Evolutionary conservation across 495 filamentous ascomycete species (phyloP).

Genomic region (Cairneyella variabilis): DNA sequence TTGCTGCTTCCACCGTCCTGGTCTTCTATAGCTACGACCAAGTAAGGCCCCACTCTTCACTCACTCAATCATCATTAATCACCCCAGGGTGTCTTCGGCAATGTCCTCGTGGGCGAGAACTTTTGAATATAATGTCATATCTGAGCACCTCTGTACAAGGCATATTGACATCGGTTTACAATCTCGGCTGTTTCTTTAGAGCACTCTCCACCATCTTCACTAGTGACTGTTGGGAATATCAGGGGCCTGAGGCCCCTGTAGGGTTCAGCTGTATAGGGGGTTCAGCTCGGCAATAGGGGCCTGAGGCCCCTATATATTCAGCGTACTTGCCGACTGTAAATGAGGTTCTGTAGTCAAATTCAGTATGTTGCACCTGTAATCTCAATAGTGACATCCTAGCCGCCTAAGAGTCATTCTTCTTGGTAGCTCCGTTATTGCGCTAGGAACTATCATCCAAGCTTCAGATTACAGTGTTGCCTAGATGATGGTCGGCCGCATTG

Average conservation of each 20-base stretch:
- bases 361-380: no score
- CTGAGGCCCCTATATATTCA: no score
- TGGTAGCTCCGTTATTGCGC: constrained; percentile 23
- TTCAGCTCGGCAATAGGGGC: no score
- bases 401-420: constrained; percentile 25
- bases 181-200: constrained; percentile 49
- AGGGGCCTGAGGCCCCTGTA: no score
- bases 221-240: no score
- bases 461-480: constrained; percentile 42
- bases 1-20: constrained; percentile 29
- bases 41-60: constrained; percentile 43
- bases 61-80: constrained; percentile 28
- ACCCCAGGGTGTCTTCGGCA: constrained; percentile 41
- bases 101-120: constrained; percentile 9
- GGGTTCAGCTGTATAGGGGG: no score
- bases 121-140: constrained; percentile 7
- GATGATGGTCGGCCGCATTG: constrained; percentile 48
- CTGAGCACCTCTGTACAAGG: constrained; percentile 7
- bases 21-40: constrained; percentile 53
- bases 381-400: constrained; percentile 29
- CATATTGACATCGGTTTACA: constrained; percentile 43
- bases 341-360: no score
- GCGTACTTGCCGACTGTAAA: no score
- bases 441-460: constrained; percentile 37
- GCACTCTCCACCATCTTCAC: constrained; percentile 46